A percentile compares a stretch with the other conserved stretches of the same genome.
phyloP scores from a whole-genome alignment of 2,329 filamentous ascomycete genomes.

The Geosmithia flava region DNA sequence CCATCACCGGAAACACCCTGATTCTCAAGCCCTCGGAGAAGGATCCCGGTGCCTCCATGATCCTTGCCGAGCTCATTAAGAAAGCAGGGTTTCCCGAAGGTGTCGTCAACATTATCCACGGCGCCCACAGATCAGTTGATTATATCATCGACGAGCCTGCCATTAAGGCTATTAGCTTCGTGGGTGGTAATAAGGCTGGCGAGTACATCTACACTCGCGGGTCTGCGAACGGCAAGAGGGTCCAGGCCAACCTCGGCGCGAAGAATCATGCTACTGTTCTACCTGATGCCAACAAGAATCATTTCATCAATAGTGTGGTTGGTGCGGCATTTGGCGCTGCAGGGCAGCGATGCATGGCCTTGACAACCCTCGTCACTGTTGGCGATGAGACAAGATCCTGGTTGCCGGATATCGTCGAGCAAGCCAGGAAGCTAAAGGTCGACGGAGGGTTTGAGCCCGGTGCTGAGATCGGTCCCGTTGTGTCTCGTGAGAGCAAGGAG shows the following conservation, averaged over 20 bases:
- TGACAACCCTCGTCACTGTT: constrained; percentile 73
- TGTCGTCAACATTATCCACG: constrained; percentile 75
- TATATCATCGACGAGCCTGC: constrained; percentile 76
- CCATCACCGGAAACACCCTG: constrained; percentile 71
- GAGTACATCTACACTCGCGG: constrained; percentile 75
- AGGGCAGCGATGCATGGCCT: constrained; percentile 77
- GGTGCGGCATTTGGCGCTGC: constrained; percentile 78
- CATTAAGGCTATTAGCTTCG: constrained; percentile 80
- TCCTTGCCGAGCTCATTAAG: constrained; percentile 65
- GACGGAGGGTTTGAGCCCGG: constrained; percentile 74
- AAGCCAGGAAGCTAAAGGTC: constrained; percentile 59
- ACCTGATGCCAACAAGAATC: constrained; percentile 83
- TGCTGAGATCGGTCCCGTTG: constrained; percentile 74
- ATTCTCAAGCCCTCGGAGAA: constrained; percentile 79
- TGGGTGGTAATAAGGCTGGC: constrained; percentile 77
- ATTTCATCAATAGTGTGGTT: constrained; percentile 72
- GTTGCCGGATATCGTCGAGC: constrained; percentile 66
- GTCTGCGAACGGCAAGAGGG: constrained; percentile 76
- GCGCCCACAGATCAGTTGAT: constrained; percentile 68
- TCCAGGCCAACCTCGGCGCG: constrained; percentile 76
- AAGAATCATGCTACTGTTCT: constrained; percentile 83
- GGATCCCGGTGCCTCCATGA: constrained; percentile 76
- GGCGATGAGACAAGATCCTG: constrained; percentile 69
- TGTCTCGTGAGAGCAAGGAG: constrained; percentile 65
- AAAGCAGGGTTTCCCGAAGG: constrained; percentile 74